Conservation (phyloP, 345 rosid species). For the Populus pruinosa region DNA sequence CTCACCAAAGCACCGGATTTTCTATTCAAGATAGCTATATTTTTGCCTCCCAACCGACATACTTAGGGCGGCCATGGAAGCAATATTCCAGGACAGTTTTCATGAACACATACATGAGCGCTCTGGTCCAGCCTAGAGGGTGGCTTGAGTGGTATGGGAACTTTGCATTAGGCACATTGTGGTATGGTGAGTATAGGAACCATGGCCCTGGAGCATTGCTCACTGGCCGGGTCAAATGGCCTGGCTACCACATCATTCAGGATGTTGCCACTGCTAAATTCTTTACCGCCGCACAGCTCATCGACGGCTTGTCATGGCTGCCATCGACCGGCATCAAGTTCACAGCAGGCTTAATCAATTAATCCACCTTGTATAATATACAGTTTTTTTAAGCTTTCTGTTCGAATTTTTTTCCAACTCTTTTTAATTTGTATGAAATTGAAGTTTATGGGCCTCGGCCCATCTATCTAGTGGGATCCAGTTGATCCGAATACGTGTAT, state of each 20-base stretch:
- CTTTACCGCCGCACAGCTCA: conserved; percentile 18
- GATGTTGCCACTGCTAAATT: conserved; percentile 20
- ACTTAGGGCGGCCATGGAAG: conserved; percentile 32
- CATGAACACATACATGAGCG: conserved; percentile 21
- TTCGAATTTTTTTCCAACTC: neutral
- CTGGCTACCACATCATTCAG: conserved; percentile 23
- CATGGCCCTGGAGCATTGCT: conserved; percentile 22
- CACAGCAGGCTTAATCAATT: conserved; percentile 20
- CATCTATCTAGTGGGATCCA: neutral
- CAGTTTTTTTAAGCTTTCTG: neutral
- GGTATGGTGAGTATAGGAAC: conserved; percentile 30
- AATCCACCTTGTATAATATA: neutral
- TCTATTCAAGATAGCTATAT: conserved; percentile 24
- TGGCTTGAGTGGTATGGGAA: conserved; percentile 33
- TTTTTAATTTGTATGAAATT: neutral
- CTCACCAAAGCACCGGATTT: conserved; percentile 28
- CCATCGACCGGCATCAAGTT: conserved; percentile 22
- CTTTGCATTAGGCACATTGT: conserved; percentile 23
- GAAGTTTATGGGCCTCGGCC: neutral
- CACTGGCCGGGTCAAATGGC: conserved; percentile 21
- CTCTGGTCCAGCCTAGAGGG: conserved; percentile 25
- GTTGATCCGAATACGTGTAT: neutral
- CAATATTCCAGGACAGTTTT: conserved; percentile 27
- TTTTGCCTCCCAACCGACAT: conserved; percentile 24
- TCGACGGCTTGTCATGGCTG: conserved; percentile 28